phyloP scores from a whole-genome alignment of 2,329 filamentous ascomycete species.

The Microsporum audouinii region DNA sequence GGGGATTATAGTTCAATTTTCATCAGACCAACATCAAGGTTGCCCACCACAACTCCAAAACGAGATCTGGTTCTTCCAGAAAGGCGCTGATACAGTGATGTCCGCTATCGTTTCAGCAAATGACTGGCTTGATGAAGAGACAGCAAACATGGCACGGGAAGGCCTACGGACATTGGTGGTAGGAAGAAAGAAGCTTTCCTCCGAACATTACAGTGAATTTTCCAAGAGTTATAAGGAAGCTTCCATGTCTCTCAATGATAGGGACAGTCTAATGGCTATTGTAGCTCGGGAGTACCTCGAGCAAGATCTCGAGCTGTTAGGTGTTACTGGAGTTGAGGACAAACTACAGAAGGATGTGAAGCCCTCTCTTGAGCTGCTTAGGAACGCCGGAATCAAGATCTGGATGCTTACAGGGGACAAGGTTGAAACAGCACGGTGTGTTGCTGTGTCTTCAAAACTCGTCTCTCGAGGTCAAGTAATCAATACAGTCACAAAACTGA shows the following conservation, averaged over 20 bases:
- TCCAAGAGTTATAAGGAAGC: slow-evolving; percentile 63
- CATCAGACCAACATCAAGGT: slow-evolving; percentile 44
- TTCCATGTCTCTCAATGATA: slow-evolving; percentile 63
- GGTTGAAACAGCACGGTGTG: slow-evolving; percentile 91
- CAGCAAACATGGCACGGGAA: slow-evolving; percentile 98
- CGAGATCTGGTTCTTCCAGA: slow-evolving; percentile 98
- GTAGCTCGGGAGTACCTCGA: slow-evolving; percentile 76
- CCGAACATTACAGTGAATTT: slow-evolving; percentile 72
- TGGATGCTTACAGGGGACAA: slow-evolving; percentile 99
- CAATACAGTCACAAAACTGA: slow-evolving; percentile 78
- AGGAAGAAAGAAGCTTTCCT: slow-evolving; percentile 75
- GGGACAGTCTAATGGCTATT: slow-evolving; percentile 69
- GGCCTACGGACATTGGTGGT: slow-evolving; percentile 88
- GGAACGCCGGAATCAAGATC: slow-evolving; percentile 96
- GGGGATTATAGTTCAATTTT: slow-evolving; percentile 89
- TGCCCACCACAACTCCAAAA: slow-evolving; percentile 44
- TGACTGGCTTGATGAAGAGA: slow-evolving; percentile 98
- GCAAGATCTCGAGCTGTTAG: slow-evolving; percentile 76
- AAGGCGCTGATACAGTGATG: slow-evolving; percentile 98
- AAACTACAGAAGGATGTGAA: slow-evolving; percentile 94
- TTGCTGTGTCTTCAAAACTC: slow-evolving; percentile 87
- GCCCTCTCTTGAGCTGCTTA: slow-evolving; percentile 81
- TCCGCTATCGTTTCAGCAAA: slow-evolving; percentile 86
- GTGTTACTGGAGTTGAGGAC: slow-evolving; percentile 97
- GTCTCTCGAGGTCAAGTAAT: slow-evolving; percentile 92